Conservation (phyloP, 2,329 filamentous ascomycete genomes). For the Fusarium sp. region DNA sequence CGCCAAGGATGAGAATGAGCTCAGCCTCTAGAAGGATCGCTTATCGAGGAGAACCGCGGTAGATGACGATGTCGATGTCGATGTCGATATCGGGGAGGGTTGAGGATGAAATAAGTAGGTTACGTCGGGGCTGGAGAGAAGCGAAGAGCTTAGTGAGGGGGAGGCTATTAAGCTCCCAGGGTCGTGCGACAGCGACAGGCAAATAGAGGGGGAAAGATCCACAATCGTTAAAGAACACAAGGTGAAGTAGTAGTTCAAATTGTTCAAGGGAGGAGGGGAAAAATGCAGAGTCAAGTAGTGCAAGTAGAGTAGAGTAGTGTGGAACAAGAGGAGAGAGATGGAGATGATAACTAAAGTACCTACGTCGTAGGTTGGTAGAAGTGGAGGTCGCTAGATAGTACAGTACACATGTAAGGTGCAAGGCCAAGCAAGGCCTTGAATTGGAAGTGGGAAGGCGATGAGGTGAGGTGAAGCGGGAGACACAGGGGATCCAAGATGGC, state of each 20-base stretch:
- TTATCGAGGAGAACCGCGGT: constrained; percentile 15
- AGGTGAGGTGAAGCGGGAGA: constrained; percentile 10
- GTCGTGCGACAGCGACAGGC: constrained; percentile 34
- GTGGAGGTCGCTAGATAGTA: constrained; percentile 35
- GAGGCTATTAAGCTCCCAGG: constrained; percentile 37
- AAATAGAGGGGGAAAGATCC: constrained; percentile 15
- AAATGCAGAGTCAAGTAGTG: constrained; percentile 6
- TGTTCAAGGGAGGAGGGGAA: constrained; percentile 6
- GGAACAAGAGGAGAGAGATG: constrained; percentile 11
- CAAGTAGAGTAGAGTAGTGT: constrained; percentile 3
- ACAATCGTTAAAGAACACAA: constrained; percentile 15
- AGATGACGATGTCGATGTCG: constrained; percentile 14
- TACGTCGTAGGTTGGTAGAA: constrained; percentile 25
- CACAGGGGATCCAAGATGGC: neutral
- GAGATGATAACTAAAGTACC: constrained; percentile 20
- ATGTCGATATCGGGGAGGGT: constrained; percentile 16
- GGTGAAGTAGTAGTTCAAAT: constrained; percentile 1
- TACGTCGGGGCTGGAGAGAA: constrained; percentile 35
- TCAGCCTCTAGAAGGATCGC: constrained; percentile 11
- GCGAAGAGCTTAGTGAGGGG: constrained; percentile 39
- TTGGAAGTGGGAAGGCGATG: constrained; percentile 12
- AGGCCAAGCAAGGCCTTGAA: constrained; percentile 13
- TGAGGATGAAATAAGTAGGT: constrained; percentile 26
- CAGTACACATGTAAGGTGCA: constrained; percentile 1
- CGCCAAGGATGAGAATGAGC: neutral